Evolutionary conservation across 2,329 filamentous ascomycete genomes (phyloP), one percentile per base, ranked within the genome.

Genomic region (Xylariaceae sp.): DNA sequence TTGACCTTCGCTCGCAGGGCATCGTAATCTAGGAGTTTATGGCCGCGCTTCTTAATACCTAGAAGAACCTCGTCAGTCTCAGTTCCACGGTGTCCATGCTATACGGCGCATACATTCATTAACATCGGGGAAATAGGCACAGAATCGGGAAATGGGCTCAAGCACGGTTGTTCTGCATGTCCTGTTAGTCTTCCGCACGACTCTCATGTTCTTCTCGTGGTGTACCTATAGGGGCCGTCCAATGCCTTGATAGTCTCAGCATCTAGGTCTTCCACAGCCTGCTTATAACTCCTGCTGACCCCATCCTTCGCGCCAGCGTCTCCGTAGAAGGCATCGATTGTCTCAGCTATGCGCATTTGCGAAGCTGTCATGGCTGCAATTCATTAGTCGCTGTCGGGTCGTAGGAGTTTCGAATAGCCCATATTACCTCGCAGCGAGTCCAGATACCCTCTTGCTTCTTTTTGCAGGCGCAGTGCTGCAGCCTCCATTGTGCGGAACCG

Each of bases 1-100:
- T 97, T 97, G 68, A 99, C 94, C 73, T 94, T 96, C 62, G 92
- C 91, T 59, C 94, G 90, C 75, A 97, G 87, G 15, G 92, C 86
- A 72, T 99, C 94, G 78, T 99, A 99, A 76, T 99, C 95, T 64
- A 97, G 89, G 52, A 97, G 88, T 75, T 99, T 99, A 82, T 99
- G 90, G 68, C 95, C 89, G 67, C 95, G 91, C 79, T 99, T 99
- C 78, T 97, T 99, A 75, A 99, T 97, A 75, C 85, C 85, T 88
- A 61, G n/a, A 43, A n/a, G n/a, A n/a, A 13, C 0, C 2, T 21
- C 7, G 51, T 70, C 41, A 72, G 61, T 30, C 13, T 4, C 6
- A 47, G 43, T 16, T 36, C 16, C 5, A 5, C 26, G 8, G 20
- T 30, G 39, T 0, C 24, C 4, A 11, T 13, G 21, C 6, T 15